Conservation (phyloP, 805 yeast species). For the Saccharomycopsis fermentans region DNA sequence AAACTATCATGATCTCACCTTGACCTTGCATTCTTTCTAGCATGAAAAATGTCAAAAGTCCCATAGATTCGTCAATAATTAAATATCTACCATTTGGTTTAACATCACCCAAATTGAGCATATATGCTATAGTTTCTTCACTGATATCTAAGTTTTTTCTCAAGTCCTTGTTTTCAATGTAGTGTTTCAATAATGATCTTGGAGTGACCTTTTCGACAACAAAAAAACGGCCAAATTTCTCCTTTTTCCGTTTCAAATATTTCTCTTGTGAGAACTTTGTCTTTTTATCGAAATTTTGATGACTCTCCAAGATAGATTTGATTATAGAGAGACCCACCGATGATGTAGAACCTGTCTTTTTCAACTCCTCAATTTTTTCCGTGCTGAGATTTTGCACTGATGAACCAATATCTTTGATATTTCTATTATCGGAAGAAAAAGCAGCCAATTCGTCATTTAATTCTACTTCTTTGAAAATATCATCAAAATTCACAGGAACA, state of each 20-base stretch:
- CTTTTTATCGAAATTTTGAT: slow-evolving; percentile 78
- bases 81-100: slow-evolving; percentile 85
- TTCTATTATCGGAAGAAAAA: slow-evolving; percentile 43
- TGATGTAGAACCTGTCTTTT: slow-evolving; percentile 51
- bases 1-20: slow-evolving; percentile 65
- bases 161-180: slow-evolving; percentile 65
- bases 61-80: slow-evolving; percentile 90
- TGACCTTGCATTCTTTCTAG: slow-evolving; percentile 75
- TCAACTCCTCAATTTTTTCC: slow-evolving; percentile 79
- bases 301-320: slow-evolving; percentile 71
- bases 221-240: slow-evolving; percentile 79
- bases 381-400: slow-evolving; percentile 61
- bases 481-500: slow-evolving; percentile 37
- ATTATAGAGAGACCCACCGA: slow-evolving; percentile 68
- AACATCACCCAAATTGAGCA: slow-evolving; percentile 70
- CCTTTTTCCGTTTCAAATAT: slow-evolving; percentile 83
- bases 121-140: slow-evolving; percentile 70
- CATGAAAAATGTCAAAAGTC: slow-evolving; percentile 74
- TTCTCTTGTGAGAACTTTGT: slow-evolving; percentile 87
- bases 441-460: slow-evolving; percentile 27
- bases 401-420: slow-evolving; percentile 57
- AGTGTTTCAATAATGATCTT: slow-evolving; percentile 60
- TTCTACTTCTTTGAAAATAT: slow-evolving; percentile 25
- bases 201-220: slow-evolving; percentile 69
- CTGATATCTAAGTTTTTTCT: slow-evolving; percentile 68